phyloP scores from a whole-genome alignment of 2,329 filamentous ascomycete species.

The Claviceps maximensis region DNA sequence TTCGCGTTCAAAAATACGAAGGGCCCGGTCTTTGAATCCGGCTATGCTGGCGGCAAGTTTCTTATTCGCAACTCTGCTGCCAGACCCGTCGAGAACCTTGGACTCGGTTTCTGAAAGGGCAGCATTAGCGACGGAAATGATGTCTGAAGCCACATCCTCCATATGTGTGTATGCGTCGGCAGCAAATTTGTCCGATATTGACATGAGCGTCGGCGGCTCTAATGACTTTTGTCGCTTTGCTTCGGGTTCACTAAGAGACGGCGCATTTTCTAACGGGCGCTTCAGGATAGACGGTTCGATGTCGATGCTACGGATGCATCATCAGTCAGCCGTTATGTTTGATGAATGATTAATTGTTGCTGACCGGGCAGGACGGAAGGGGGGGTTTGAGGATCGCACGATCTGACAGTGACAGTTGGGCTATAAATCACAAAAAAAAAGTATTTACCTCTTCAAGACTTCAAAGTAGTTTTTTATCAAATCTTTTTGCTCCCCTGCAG shows the following conservation, averaged over 20 bases:
- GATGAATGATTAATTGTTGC: not conserved
- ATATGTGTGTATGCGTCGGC: slow-evolving; percentile 43
- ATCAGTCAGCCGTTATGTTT: slow-evolving; percentile 21
- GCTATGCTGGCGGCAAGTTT: slow-evolving; percentile 31
- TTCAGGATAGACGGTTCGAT: slow-evolving; percentile 40
- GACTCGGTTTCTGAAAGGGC: slow-evolving; percentile 34
- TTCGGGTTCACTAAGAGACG: slow-evolving; percentile 36
- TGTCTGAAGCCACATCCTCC: slow-evolving; percentile 50
- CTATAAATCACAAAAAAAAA: slow-evolving; percentile 2
- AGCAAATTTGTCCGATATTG: slow-evolving; percentile 41
- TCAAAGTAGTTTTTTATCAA: slow-evolving; percentile 26
- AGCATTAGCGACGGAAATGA: slow-evolving; percentile 34
- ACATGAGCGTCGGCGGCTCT: slow-evolving; percentile 24
- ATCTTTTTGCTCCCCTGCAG: slow-evolving; percentile 18
- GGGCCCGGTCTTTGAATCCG: slow-evolving; percentile 48
- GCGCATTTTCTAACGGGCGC: slow-evolving; percentile 32
- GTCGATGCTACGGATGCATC: slow-evolving; percentile 34
- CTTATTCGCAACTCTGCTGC: slow-evolving; percentile 17
- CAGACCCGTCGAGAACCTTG: slow-evolving; percentile 16
- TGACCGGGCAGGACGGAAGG: not conserved
- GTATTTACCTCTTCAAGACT: slow-evolving; percentile 25
- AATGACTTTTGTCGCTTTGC: slow-evolving; percentile 48
- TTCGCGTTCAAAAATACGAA: slow-evolving; percentile 50
- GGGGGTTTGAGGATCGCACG: not conserved
- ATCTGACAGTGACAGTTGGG: not conserved